Percentiles rank a stretch among this genome's conserved stretches.
These are phyloP conservation scores for Geranium incanum DNA, from an alignment of 441 rosid species.

Conservation along the genomic window DNA sequence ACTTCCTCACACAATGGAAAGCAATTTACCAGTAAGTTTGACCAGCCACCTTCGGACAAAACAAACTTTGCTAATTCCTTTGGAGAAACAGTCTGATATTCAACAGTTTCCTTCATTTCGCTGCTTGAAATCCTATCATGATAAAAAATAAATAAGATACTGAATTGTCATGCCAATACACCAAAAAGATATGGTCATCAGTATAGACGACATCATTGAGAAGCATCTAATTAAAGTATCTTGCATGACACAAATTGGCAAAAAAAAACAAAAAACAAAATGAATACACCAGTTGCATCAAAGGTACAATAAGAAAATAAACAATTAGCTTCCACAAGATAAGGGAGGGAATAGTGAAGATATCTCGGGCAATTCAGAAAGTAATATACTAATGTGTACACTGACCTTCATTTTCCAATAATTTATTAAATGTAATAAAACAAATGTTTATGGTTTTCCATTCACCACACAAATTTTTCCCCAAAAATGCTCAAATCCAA, in stretches of 20 bases:
- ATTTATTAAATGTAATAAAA: not conserved
- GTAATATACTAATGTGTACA: not conserved
- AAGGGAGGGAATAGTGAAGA: not conserved
- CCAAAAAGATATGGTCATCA: not conserved
- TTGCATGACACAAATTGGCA: not conserved
- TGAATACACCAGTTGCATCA: not conserved
- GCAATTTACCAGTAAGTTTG: slow-evolving; percentile 55
- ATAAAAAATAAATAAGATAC: slow-evolving; percentile 13
- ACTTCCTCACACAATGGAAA: slow-evolving; percentile 6
- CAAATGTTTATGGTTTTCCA: not conserved
- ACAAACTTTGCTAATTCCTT: slow-evolving; percentile 61
- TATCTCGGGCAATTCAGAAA: not conserved
- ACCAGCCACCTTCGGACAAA: slow-evolving; percentile 70
- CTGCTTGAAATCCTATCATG: slow-evolving; percentile 26
- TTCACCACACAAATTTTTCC: not conserved
- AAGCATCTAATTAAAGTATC: not conserved
- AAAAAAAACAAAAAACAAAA: not conserved
- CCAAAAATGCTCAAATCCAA: not conserved
- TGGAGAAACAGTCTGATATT: slow-evolving; percentile 67
- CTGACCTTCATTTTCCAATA: not conserved
- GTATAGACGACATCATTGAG: not conserved
- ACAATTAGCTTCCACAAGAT: not conserved
- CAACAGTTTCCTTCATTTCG: slow-evolving; percentile 38
- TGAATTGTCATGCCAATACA: slow-evolving; percentile 3
- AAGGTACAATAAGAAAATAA: not conserved